Evolutionary conservation across 129 eudicot genomes (phyloP).

Genomic region (sunflower (Helianthus annuus)): DNA sequence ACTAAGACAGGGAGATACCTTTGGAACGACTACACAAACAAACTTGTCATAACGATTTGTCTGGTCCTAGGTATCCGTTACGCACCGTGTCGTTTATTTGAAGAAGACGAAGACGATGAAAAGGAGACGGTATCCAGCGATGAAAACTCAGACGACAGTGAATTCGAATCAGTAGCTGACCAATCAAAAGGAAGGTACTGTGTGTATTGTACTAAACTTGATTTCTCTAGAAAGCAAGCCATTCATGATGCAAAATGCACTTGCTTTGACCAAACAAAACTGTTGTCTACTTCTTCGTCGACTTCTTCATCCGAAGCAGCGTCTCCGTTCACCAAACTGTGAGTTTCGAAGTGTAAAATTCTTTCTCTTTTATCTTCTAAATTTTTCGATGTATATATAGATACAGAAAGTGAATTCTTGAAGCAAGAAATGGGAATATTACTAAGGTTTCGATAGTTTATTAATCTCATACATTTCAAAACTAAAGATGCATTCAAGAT

Average conservation of each 20-base stretch:
- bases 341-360: conserved; percentile 30
- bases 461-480: neutral
- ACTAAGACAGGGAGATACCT: conserved; percentile 45
- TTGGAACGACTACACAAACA: conserved; percentile 44
- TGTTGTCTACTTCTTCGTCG: conserved; percentile 38
- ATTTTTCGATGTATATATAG: conserved; percentile 29
- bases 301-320: conserved; percentile 46
- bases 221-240: conserved; percentile 44
- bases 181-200: conserved; percentile 57
- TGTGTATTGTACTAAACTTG: conserved; percentile 75
- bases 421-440: conserved; percentile 7
- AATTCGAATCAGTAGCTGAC: conserved; percentile 32
- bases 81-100: conserved; percentile 36
- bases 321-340: conserved; percentile 32
- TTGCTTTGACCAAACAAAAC: conserved; percentile 51
- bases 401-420: conserved; percentile 25
- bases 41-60: conserved; percentile 37
- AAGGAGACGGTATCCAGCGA: conserved; percentile 32
- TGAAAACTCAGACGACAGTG: conserved; percentile 46
- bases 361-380: conserved; percentile 20
- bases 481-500: neutral
- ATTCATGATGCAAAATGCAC: conserved; percentile 61
- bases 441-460: neutral
- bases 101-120: conserved; percentile 44
- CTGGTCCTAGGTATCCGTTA: conserved; percentile 28